These are phyloP conservation scores for Schizopora paradoxa DNA, from an alignment of 1,284 basidiomycete genomes.

Conservation along the genomic window DNA sequence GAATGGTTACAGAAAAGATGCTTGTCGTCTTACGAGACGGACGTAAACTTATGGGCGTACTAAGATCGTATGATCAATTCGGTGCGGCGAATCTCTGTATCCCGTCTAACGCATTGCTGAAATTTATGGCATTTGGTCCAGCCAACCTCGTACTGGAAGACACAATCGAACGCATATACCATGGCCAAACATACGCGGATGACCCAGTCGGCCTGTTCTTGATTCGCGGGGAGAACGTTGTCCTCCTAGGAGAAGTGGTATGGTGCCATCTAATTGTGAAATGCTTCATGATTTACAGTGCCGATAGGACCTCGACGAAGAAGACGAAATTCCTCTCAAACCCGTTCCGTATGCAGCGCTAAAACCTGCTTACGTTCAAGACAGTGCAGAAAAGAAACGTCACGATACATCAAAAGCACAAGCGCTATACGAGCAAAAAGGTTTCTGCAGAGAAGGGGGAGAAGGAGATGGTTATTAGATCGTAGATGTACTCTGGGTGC, in stretches of 20 bases:
- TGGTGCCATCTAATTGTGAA: conserved; percentile 33
- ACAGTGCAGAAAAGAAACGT: conserved; percentile 61
- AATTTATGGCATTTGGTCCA: conserved; percentile 29
- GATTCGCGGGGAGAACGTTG: conserved; percentile 98
- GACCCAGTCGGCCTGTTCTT: conserved; percentile 85
- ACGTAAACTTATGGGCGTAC: conserved; percentile 90
- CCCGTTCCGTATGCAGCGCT: conserved; percentile 71
- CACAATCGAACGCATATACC: conserved; percentile 85
- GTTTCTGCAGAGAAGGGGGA: conserved; percentile 84
- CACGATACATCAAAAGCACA: conserved; percentile 71
- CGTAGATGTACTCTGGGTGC: no score
- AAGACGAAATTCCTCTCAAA: conserved; percentile 81
- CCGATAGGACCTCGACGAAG: conserved; percentile 82
- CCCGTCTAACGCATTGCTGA: not conserved
- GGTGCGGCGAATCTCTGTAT: conserved; percentile 50
- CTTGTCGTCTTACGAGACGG: conserved; percentile 95
- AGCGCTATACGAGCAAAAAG: conserved; percentile 71
- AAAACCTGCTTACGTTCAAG: conserved; percentile 67
- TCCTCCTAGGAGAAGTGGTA: conserved; percentile 94
- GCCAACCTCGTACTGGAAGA: conserved; percentile 93
- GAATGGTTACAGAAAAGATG: conserved; percentile 93
- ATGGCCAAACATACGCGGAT: conserved; percentile 76
- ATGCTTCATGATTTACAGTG: conserved; percentile 11
- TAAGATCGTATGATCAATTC: conserved; percentile 98
- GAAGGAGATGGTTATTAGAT: conserved; percentile 84